Evolutionary conservation across 2,329 filamentous ascomycete genomes (phyloP).

Genomic region (Exophiala sp.): DNA sequence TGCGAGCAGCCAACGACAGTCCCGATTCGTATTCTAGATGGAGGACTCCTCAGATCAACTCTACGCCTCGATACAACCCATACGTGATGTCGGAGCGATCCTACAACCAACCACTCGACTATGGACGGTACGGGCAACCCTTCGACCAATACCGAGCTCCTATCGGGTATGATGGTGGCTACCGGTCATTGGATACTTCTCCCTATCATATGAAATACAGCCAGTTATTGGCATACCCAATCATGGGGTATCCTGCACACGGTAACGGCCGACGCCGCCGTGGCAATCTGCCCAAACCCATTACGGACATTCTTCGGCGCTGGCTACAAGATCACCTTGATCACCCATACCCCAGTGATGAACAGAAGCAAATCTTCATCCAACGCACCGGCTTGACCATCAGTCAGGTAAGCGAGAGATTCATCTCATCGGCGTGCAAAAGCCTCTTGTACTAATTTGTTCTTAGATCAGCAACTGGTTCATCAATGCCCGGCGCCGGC

Average conservation of each 20-base stretch:
- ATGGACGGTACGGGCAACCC: conserved; percentile 11
- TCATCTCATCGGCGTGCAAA: background rate
- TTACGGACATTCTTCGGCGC: conserved; percentile 69
- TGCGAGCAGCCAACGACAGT: conserved; percentile 10
- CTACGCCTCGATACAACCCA: conserved; percentile 15
- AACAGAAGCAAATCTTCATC: conserved; percentile 79
- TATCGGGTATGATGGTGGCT: conserved; percentile 14
- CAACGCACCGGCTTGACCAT: conserved; percentile 69
- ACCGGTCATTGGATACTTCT: conserved; percentile 16
- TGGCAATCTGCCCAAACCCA: conserved; percentile 81
- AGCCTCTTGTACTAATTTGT: background rate
- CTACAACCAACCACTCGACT: conserved; percentile 13
- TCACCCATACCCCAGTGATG: conserved; percentile 80
- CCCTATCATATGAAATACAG: conserved; percentile 19
- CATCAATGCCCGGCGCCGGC: conserved; percentile 46
- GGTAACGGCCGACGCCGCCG: conserved; percentile 51
- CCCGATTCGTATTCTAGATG: conserved; percentile 13
- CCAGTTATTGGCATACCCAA: conserved; percentile 15
- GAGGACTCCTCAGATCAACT: conserved; percentile 14
- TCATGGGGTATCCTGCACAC: conserved; percentile 19
- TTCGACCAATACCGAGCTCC: conserved; percentile 18
- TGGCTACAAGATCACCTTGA: conserved; percentile 72
- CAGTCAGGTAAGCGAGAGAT: conserved; percentile 47
- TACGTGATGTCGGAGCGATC: conserved; percentile 14
- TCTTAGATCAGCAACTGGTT: conserved; percentile 49